Base-by-base conservation (phyloP, 345 rosid species). In the Salix udensis region DNA sequence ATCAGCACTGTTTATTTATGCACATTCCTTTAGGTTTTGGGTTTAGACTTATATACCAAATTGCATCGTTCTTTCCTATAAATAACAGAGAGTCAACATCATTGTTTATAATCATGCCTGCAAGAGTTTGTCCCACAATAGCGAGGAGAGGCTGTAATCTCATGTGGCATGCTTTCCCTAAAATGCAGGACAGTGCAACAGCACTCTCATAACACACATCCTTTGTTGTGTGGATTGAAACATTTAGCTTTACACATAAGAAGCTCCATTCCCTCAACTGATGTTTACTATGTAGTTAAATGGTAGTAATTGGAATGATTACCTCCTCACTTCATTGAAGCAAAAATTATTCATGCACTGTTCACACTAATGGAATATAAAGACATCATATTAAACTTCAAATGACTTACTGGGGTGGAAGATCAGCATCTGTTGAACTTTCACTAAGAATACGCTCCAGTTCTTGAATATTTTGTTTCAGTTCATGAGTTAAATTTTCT, bases 391-490 rank as follows among this genome's bases (percentile, higher is more conserved):
- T 42, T 58, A 50, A 71, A 67, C 34, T 75, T 46, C 4, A 37
- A 75, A 77, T 24, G 44, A 92, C 98, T 88, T 91, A 96, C 98
- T 71, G 88, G 50, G 86, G 86, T 65, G 97, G 96, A 84, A 96
- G 97, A 84, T 91, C 92, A 73, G 85, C 78, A 82, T 96, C 99
- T 31, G 88, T 90, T n/a, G 94, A 81, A 81, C 94, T 85, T 85
- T 91, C 98, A 84, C 96, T 96, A 70, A 96, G 87, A 82, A 96
- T 76, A 39, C 86, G 93, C 91, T 96, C 99, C 64, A 96, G 75
- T 71, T 93, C 98, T 90, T 93, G 99, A 82, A 96, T 96, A 78
- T 88, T 93, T 83, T 88, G 97, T 85, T 72, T 92, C 87, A 96
- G 52, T 85, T 91, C 99, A 70, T 80, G 90, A 76, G 98, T 82